A percentile compares a stretch with the other conserved stretches of the same genome.
Conservation (phyloP, 176 grass and related monocot species). For the Ananas comosus region DNA sequence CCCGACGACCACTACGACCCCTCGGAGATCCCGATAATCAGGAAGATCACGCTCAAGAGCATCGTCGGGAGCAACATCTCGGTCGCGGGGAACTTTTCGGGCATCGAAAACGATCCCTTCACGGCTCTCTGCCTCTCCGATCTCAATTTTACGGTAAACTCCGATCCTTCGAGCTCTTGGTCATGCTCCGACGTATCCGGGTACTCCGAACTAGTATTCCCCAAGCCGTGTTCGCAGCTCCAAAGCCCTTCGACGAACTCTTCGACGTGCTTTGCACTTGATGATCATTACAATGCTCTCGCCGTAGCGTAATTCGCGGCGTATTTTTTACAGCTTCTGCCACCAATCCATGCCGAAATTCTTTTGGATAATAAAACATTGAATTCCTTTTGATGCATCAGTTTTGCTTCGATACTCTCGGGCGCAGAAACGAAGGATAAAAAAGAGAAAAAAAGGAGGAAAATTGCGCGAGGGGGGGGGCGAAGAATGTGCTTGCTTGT, state of each 20-base stretch:
- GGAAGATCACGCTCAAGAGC: constrained; percentile 57
- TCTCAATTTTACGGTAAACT: constrained; percentile 39
- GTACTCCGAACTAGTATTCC: constrained; percentile 53
- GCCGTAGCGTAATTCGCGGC: constrained; percentile 36
- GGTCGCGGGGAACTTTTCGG: constrained; percentile 48
- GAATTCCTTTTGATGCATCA: background rate
- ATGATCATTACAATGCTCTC: constrained; percentile 31
- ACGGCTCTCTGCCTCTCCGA: constrained; percentile 65
- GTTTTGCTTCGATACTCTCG: background rate
- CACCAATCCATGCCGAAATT: constrained; percentile 25
- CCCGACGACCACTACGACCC: constrained; percentile 52
- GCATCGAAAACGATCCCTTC: constrained; percentile 57
- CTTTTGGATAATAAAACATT: constrained; percentile 47
- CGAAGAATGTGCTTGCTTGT: constrained; percentile 68
- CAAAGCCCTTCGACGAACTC: constrained; percentile 36
- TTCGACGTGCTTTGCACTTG: constrained; percentile 48
- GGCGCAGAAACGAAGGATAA: no score
- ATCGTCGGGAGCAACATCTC: constrained; percentile 61
- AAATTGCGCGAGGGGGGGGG: constrained; percentile 34
- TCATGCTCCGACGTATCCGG: constrained; percentile 68
- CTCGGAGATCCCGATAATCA: constrained; percentile 40
- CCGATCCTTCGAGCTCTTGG: constrained; percentile 32
- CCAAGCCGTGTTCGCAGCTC: constrained; percentile 57
- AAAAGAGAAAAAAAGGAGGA: constrained; percentile 3
- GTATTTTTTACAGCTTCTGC: constrained; percentile 20